These are phyloP conservation scores for Arabidopsis suecica DNA, from an alignment of 345 rosid species.

Conservation along the genomic window DNA sequence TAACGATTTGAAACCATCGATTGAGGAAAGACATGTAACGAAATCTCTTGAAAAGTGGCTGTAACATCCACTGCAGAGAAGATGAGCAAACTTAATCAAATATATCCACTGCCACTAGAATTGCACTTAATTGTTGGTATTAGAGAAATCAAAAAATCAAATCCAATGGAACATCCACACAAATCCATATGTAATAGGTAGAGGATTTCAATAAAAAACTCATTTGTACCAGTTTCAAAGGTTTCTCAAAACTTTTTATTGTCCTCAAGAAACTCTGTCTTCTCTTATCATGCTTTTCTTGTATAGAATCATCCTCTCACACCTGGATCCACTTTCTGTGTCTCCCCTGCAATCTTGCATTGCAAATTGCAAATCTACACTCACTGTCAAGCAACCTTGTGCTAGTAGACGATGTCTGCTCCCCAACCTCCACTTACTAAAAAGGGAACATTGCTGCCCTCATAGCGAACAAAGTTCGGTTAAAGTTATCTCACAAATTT, in stretches of 20 bases:
- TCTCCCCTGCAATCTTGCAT: neutral
- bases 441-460: neutral
- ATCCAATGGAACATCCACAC: neutral
- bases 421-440: neutral
- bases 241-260: neutral
- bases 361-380: neutral
- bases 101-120: neutral
- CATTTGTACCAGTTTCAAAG: neutral
- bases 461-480: neutral
- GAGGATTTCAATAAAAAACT: neutral
- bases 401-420: neutral
- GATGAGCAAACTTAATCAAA: neutral
- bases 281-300: neutral
- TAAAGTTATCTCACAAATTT: neutral
- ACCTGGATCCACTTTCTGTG: neutral
- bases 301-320: no score
- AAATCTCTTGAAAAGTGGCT: neutral
- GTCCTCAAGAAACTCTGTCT: neutral
- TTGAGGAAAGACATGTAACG: neutral
- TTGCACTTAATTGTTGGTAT: neutral
- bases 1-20: neutral
- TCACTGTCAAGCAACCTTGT: neutral
- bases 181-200: neutral
- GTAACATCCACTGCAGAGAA: neutral
- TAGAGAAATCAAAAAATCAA: neutral